Conservation (phyloP, 371 early-diverging fungal genomes). For the Nematocida homosporus region DNA sequence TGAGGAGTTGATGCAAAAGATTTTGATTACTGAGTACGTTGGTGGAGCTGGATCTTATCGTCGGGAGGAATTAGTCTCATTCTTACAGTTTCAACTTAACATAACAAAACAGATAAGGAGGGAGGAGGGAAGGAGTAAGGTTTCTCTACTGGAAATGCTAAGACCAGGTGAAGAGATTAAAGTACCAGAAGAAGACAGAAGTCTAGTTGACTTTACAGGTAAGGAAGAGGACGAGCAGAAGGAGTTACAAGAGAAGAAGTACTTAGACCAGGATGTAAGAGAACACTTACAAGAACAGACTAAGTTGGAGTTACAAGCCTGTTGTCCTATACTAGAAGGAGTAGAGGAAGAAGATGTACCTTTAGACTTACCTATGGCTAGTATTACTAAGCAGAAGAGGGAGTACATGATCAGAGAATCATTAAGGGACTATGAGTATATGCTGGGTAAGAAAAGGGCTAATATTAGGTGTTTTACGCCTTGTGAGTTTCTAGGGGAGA, state of each 20-base stretch:
- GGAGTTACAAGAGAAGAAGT: conserved; percentile 41
- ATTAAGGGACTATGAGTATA: conserved; percentile 46
- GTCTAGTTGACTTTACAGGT: conserved; percentile 40
- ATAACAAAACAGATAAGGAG: conserved; percentile 43
- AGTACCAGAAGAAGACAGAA: conserved; percentile 10
- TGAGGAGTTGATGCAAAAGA: neutral
- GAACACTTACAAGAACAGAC: conserved; percentile 25
- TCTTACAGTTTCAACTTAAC: conserved; percentile 26
- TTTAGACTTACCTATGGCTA: conserved; percentile 16
- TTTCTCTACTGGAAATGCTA: conserved; percentile 41
- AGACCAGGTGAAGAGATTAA: conserved; percentile 30
- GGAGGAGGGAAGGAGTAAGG: conserved; percentile 9
- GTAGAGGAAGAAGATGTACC: neutral
- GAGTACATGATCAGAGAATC: conserved; percentile 6
- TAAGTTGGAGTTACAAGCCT: neutral
- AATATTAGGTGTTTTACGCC: conserved; percentile 28
- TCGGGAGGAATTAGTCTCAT: conserved; percentile 44
- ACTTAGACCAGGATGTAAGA: conserved; percentile 41
- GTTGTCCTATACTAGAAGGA: no score
- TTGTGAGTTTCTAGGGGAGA: conserved; percentile 9
- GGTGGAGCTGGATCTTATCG: conserved; percentile 23
- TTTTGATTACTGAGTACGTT: conserved; percentile 13
- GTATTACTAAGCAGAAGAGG: conserved; percentile 7
- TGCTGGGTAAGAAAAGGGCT: conserved; percentile 42
- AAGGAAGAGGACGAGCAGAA: conserved; percentile 43